A percentile compares a stretch with the other conserved stretches of the same genome.
Evolutionary conservation across 805 yeast genomes (phyloP).

Genomic region (Candida koratica): DNA sequence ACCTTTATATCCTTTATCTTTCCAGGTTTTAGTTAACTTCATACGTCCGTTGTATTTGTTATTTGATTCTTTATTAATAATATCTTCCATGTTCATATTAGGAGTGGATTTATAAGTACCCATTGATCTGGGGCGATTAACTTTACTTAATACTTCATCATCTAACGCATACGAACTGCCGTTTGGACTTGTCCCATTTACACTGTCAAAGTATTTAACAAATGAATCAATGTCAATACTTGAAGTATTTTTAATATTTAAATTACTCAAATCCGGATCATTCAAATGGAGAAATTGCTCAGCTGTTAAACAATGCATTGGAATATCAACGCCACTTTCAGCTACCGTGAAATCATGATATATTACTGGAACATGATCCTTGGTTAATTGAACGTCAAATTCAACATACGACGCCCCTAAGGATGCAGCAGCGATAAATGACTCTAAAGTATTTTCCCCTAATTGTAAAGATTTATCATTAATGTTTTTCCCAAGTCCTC

Average conservation of each 20-base stretch:
- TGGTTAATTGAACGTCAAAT: conserved; percentile 92
- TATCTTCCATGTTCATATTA: conserved; percentile 26
- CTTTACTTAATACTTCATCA: conserved; percentile 32
- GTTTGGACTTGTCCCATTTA: conserved; percentile 1
- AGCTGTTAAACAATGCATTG: conserved; percentile 86
- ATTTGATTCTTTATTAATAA: conserved; percentile 35
- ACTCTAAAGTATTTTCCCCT: conserved; percentile 93
- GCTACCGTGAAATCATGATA: conserved; percentile 94
- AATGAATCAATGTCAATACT: conserved; percentile 5
- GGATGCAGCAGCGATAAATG: conserved; percentile 93
- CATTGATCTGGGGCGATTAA: conserved; percentile 37
- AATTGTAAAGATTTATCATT: conserved; percentile 75
- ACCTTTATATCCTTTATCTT: conserved; percentile 85
- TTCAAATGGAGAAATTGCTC: conserved; percentile 77
- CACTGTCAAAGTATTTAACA: too few species aligned
- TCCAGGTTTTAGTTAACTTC: conserved; percentile 86
- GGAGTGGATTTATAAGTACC: conserved; percentile 36
- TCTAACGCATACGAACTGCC: conserved; percentile 26
- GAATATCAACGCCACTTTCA: conserved; percentile 92
- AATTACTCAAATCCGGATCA: conserved; percentile 18
- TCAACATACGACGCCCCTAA: conserved; percentile 95
- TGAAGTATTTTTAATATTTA: conserved; percentile 4
- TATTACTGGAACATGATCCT: conserved; percentile 86
- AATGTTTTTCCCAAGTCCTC: conserved; percentile 89
- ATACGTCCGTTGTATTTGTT: conserved; percentile 55